phyloP scores from a whole-genome alignment of 345 rosid species.

The Populus pruinosa region DNA sequence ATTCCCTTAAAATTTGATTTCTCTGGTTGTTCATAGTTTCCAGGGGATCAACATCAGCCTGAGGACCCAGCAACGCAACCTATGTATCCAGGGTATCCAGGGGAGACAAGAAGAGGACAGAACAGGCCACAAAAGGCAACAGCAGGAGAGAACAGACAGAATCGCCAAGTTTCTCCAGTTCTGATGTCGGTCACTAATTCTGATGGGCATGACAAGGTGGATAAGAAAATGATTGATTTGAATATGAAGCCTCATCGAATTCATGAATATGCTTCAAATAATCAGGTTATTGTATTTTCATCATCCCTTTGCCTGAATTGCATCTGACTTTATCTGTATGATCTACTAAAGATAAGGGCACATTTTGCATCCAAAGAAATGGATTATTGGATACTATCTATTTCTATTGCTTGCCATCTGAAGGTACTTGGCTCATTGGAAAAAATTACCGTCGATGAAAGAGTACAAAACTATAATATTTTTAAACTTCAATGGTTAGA shows the following conservation, averaged over 20 bases:
- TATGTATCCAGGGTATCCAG: slow-evolving; percentile 22
- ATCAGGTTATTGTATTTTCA: slow-evolving; percentile 41
- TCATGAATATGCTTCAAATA: slow-evolving; percentile 51
- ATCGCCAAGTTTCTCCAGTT: slow-evolving; percentile 32
- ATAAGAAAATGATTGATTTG: slow-evolving; percentile 59
- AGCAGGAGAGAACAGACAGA: slow-evolving; percentile 34
- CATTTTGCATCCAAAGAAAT: background rate
- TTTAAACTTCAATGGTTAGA: no score
- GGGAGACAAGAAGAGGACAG: slow-evolving; percentile 31
- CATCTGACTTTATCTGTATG: background rate
- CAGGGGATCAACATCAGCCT: slow-evolving; percentile 47
- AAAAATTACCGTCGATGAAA: no score
- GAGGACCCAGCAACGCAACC: slow-evolving; percentile 31
- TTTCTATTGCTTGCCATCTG: no score
- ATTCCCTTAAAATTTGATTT: background rate
- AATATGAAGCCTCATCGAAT: slow-evolving; percentile 60
- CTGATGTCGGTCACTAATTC: slow-evolving; percentile 28
- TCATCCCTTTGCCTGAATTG: background rate
- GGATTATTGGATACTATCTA: background rate
- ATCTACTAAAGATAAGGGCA: background rate
- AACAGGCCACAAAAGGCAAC: slow-evolving; percentile 25
- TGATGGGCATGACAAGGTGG: slow-evolving; percentile 36
- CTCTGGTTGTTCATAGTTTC: slow-evolving; percentile 47
- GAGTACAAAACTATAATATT: no score
- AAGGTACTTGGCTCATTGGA: no score